Conservation (phyloP, 106 monocot species). For the Alisma plantagoaquatica region DNA sequence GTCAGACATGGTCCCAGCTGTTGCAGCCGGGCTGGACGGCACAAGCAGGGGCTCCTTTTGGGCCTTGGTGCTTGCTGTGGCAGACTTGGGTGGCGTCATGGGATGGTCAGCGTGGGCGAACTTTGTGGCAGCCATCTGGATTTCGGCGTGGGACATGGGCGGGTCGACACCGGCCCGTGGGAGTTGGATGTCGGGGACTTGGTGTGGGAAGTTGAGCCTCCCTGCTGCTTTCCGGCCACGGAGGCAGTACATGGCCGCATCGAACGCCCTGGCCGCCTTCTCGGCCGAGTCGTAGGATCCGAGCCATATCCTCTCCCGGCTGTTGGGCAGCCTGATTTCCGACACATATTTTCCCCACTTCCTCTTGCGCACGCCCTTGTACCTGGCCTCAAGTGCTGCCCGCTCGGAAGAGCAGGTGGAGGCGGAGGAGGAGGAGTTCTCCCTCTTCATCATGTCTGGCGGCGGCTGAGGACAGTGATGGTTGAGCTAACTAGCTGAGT, state of each 20-base stretch:
- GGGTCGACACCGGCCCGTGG: too few species aligned
- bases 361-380: constrained; percentile 33
- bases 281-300: constrained; percentile 38
- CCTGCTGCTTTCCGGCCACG: constrained; percentile 31
- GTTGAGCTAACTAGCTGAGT: too few species aligned
- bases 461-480: too few species aligned
- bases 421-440: too few species aligned
- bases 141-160: constrained; percentile 13
- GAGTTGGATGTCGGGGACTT: constrained; percentile 1
- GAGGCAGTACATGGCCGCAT: constrained; percentile 34
- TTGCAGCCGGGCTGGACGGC: neutral
- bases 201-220: constrained; percentile 22
- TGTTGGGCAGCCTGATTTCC: constrained; percentile 44
- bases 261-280: constrained; percentile 51
- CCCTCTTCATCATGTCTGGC: too few species aligned
- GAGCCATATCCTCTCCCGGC: constrained; percentile 41
- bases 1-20: neutral
- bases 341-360: constrained; percentile 57
- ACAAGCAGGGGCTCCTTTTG: too few species aligned
- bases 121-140: constrained; percentile 17
- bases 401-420: neutral
- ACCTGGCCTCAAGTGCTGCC: constrained; percentile 8
- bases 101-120: neutral
- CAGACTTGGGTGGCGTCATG: neutral
- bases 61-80: neutral